Evolutionary conservation across 2,329 filamentous ascomycete species (phyloP).

Genomic region (Dothistroma pini): DNA sequence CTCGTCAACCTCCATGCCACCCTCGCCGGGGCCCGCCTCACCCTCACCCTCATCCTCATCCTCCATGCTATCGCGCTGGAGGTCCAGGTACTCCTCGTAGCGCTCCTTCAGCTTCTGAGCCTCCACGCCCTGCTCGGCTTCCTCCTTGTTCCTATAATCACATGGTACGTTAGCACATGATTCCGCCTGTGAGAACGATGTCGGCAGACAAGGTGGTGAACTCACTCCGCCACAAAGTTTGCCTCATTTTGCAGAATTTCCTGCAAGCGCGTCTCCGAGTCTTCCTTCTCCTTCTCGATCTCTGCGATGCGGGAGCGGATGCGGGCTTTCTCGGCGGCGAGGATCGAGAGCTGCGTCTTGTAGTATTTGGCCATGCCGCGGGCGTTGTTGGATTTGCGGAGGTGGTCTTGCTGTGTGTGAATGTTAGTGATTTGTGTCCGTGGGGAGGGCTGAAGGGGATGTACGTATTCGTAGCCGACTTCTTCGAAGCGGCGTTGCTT

Average conservation of each 20-base stretch:
- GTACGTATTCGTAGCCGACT: background rate
- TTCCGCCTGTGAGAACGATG: background rate
- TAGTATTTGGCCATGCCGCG: background rate
- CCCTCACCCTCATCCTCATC: background rate
- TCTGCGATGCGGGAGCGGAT: background rate
- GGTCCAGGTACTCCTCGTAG: background rate
- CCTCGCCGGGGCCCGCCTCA: too few relatives aligned
- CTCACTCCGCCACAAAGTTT: background rate
- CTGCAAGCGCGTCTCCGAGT: background rate
- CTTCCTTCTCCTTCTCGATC: background rate
- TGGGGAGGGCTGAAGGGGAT: background rate
- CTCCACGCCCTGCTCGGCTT: background rate
- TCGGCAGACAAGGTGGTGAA: background rate
- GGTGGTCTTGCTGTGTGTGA: background rate
- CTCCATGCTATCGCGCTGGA: background rate
- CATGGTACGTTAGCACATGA: background rate
- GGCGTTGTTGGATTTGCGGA: background rate
- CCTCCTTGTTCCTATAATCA: background rate
- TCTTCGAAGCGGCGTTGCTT: background rate
- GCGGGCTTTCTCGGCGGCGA: background rate
- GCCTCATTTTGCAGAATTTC: background rate
- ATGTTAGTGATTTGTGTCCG: background rate
- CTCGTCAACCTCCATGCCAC: background rate
- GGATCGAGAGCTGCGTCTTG: background rate
- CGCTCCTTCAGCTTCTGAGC: background rate